Evolutionary conservation across 495 filamentous ascomycete genomes (phyloP).

Genomic region (Hypoxylon fuscum): DNA sequence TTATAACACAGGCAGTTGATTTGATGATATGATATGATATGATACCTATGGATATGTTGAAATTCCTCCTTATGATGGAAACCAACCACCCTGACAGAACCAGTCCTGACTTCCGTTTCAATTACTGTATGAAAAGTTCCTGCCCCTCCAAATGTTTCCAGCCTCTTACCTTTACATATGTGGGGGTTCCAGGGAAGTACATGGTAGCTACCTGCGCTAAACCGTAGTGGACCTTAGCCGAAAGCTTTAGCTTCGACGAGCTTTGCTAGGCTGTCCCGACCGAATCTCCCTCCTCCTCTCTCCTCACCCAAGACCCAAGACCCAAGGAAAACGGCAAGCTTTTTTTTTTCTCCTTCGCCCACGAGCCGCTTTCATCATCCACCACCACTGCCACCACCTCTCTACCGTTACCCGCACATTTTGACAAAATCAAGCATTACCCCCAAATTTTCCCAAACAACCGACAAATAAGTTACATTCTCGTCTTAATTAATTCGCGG

Average conservation of each 20-base stretch:
- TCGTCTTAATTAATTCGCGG: slow-evolving; percentile 38
- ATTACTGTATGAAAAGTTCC: slow-evolving; percentile 14
- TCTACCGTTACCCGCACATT: too few species aligned
- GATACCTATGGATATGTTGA: background rate
- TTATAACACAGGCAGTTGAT: background rate
- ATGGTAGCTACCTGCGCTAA: slow-evolving; percentile 1
- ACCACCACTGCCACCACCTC: too few species aligned
- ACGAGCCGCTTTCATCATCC: slow-evolving; percentile 48
- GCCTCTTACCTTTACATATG: slow-evolving; percentile 16
- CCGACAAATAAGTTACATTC: slow-evolving; percentile 20
- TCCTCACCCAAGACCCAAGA: too few species aligned
- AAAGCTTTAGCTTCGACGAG: slow-evolving; percentile 41
- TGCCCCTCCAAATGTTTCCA: slow-evolving; percentile 23
- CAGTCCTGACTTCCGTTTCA: background rate
- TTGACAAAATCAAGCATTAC: slow-evolving; percentile 20
- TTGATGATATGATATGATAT: background rate
- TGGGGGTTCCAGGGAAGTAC: slow-evolving; percentile 1
- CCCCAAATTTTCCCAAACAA: slow-evolving; percentile 31
- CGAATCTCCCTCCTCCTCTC: slow-evolving; percentile 17
- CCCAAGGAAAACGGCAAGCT: slow-evolving; percentile 24
- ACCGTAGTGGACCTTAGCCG: slow-evolving; percentile 43
- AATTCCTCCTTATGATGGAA: background rate
- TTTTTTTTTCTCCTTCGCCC: slow-evolving; percentile 34
- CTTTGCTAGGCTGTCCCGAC: slow-evolving; percentile 29
- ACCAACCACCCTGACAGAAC: slow-evolving; percentile 3